phyloP scores from a whole-genome alignment of 139 green algal genomes.

The Pedinophyceae sp. region DNA sequence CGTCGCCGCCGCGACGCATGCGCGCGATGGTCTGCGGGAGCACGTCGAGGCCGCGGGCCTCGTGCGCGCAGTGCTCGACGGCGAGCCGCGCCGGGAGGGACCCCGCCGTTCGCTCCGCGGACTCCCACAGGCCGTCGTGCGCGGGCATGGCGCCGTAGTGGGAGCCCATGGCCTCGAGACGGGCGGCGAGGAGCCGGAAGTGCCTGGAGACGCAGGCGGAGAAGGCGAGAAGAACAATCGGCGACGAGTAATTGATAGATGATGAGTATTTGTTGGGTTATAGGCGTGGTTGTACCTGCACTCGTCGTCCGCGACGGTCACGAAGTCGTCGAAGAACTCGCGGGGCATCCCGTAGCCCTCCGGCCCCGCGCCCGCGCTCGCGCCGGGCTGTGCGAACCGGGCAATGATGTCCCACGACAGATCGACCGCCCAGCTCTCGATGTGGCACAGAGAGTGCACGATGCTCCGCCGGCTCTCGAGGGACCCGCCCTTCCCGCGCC shows the following conservation, averaged over 20 bases:
- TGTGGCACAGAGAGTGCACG: conserved; percentile 48
- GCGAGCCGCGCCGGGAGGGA: conserved; percentile 59
- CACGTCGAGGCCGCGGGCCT: conserved; percentile 67
- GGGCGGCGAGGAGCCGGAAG: conserved; percentile 7
- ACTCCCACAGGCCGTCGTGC: conserved; percentile 84
- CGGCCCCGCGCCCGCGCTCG: too few species aligned
- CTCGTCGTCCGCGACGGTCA: conserved; percentile 12
- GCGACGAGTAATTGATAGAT: conserved; percentile 39
- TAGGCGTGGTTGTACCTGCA: background rate
- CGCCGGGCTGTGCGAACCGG: conserved; percentile 36
- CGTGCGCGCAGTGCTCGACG: conserved; percentile 84
- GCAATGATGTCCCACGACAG: conserved; percentile 74
- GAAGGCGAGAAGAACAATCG: conserved; percentile 72
- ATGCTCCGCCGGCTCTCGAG: conserved; percentile 24
- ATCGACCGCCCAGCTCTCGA: conserved; percentile 68
- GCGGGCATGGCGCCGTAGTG: conserved; percentile 61
- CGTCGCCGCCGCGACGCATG: conserved; percentile 52
- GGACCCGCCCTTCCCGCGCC: conserved; percentile 43
- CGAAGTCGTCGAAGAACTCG: conserved; percentile 66
- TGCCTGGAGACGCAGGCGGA: conserved; percentile 33
- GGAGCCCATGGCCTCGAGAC: conserved; percentile 38
- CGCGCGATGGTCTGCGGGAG: conserved; percentile 68
- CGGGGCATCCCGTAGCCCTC: conserved; percentile 33
- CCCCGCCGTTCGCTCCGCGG: conserved; percentile 40
- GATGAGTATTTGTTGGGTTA: too few species aligned